Evolutionary conservation across 768 basidiomycete species (phyloP).

Genomic region (Tylopilus sp.): DNA sequence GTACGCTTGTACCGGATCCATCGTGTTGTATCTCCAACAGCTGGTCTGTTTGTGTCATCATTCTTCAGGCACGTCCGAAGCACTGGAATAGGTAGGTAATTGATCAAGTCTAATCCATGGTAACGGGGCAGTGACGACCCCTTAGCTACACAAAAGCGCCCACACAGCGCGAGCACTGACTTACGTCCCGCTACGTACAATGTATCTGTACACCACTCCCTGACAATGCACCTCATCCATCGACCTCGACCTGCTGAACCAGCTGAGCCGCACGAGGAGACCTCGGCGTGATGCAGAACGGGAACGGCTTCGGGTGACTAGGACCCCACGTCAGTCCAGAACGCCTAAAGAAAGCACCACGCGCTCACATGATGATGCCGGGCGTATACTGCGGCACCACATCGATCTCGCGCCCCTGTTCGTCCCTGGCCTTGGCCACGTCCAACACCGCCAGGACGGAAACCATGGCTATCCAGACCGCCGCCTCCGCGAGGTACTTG

Average conservation of each 20-base stretch:
- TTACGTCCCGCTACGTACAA: neutral
- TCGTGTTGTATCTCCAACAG: slow-evolving; percentile 19
- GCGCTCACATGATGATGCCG: slow-evolving; percentile 25
- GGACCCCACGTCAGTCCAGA: no score
- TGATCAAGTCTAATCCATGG: neutral
- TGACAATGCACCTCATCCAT: neutral
- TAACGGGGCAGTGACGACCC: neutral
- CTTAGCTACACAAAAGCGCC: neutral
- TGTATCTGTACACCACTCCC: neutral
- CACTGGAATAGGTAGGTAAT: neutral
- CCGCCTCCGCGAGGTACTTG: slow-evolving; percentile 24
- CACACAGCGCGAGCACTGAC: neutral
- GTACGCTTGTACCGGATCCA: slow-evolving; percentile 15
- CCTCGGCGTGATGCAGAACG: slow-evolving; percentile 20
- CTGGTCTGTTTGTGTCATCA: slow-evolving; percentile 14
- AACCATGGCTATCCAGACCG: slow-evolving; percentile 26
- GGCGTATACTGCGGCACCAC: slow-evolving; percentile 24
- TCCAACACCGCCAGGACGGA: slow-evolving; percentile 26
- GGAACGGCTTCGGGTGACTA: slow-evolving; percentile 18
- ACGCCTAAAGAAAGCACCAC: no score
- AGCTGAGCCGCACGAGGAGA: slow-evolving; percentile 9
- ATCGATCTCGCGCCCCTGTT: slow-evolving; percentile 28
- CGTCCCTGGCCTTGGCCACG: slow-evolving; percentile 30
- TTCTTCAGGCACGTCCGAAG: no score
- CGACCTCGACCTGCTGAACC: slow-evolving; percentile 12